These are phyloP conservation scores for Coccomyxa subellipsoidea DNA, from an alignment of 163 green algal species.

Conservation along the genomic window DNA sequence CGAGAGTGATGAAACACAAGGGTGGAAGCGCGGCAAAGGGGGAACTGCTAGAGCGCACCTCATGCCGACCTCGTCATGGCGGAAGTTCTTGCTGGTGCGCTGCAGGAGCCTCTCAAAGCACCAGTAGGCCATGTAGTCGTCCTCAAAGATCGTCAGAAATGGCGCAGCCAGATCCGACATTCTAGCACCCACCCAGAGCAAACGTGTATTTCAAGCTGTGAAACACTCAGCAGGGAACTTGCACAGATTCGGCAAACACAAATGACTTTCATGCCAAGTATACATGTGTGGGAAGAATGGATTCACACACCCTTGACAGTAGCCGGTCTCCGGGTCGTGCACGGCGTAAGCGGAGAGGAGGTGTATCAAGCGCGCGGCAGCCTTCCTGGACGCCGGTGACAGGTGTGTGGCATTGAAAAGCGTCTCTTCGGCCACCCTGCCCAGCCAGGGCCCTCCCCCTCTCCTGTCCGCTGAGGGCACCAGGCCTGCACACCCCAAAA, in stretches of 20 bases:
- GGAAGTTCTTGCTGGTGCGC: constrained; percentile 66
- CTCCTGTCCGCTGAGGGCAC: neutral
- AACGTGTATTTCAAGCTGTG: too few species aligned
- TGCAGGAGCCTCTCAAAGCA: constrained; percentile 83
- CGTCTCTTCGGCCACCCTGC: constrained; percentile 5
- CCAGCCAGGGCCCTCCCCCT: neutral
- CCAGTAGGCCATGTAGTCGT: constrained; percentile 81
- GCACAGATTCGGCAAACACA: too few species aligned
- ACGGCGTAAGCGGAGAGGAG: constrained; percentile 67
- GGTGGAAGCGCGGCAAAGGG: too few species aligned
- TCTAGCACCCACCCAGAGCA: constrained; percentile 28
- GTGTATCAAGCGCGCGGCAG: constrained; percentile 42
- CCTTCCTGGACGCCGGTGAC: constrained; percentile 26
- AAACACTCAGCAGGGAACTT: too few species aligned
- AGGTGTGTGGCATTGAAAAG: constrained; percentile 41
- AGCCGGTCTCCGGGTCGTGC: constrained; percentile 70
- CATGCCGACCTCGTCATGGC: constrained; percentile 65
- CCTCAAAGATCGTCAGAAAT: constrained; percentile 72
- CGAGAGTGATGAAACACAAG: too few species aligned
- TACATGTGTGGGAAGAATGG: too few species aligned
- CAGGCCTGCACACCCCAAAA: too few species aligned
- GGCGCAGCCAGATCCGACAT: constrained; percentile 85
- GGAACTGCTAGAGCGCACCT: too few species aligned
- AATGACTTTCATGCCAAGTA: too few species aligned
- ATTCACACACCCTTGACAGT: constrained; percentile 75